A percentile compares a stretch with the other conserved stretches of the same genome.
Conservation (phyloP, 208 protist species). For the Acanthamoeba castellanii region DNA sequence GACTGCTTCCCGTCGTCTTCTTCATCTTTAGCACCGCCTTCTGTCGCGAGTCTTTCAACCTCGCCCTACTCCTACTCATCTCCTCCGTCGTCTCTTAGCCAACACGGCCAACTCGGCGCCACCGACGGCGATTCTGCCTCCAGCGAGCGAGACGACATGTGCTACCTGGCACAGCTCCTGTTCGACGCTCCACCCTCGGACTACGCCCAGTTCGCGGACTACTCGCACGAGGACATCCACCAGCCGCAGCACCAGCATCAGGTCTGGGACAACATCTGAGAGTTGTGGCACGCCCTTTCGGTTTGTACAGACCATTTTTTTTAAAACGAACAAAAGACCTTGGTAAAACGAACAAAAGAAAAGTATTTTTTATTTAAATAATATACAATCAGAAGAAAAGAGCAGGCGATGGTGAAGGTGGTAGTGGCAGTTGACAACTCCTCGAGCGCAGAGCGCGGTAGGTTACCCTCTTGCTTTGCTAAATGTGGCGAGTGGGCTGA, state of each 20-base stretch:
- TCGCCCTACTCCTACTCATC: neutral
- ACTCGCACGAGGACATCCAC: neutral
- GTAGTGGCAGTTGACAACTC: neutral
- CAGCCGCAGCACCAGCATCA: neutral
- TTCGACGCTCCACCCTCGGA: neutral
- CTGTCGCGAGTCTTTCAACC: neutral
- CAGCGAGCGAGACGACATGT: neutral
- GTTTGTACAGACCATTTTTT: too few relatives aligned
- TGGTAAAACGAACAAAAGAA: too few relatives aligned
- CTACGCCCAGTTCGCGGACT: neutral
- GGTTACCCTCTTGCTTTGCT: neutral
- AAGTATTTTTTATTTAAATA: too few relatives aligned
- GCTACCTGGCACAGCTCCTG: neutral
- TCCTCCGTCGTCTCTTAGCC: neutral
- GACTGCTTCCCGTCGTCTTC: neutral
- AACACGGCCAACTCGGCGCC: neutral
- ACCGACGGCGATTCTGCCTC: neutral
- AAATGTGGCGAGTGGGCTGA: neutral
- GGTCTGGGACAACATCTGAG: too few relatives aligned
- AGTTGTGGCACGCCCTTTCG: too few relatives aligned
- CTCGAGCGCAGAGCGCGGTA: neutral
- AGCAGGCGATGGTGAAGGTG: neutral
- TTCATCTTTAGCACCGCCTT: neutral
- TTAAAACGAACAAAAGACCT: too few relatives aligned
- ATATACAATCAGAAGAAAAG: neutral